Conservation (phyloP, 139 green algal genomes). For the Protoeuglena noctilucae region DNA sequence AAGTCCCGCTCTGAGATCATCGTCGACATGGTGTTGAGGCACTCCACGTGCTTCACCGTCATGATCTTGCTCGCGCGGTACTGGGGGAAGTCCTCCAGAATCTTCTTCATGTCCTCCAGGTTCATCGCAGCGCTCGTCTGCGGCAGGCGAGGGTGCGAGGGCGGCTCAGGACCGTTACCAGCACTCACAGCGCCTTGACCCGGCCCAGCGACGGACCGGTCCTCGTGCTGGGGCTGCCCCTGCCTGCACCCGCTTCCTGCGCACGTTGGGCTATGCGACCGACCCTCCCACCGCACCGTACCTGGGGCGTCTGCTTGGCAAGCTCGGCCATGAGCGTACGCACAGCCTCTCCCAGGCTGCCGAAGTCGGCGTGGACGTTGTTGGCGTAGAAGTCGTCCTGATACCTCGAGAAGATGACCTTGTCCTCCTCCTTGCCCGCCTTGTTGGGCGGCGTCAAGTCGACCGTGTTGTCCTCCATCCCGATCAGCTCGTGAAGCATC, state of each 20-base stretch:
- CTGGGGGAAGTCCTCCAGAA: constrained; percentile 47
- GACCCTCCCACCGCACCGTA: no score
- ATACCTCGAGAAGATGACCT: constrained; percentile 44
- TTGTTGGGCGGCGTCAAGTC: constrained; percentile 15
- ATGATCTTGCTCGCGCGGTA: constrained; percentile 15
- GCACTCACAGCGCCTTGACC: constrained; percentile 46
- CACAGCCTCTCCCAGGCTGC: constrained; percentile 75
- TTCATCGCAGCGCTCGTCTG: no score
- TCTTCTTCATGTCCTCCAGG: constrained; percentile 8
- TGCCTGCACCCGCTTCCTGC: no score
- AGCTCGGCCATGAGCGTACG: no score
- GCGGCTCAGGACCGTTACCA: no score
- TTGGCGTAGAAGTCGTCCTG: constrained; percentile 62
- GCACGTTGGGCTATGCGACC: no score
- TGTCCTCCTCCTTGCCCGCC: constrained; percentile 41
- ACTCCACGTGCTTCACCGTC: constrained; percentile 72
- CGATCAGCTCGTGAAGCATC: constrained; percentile 84
- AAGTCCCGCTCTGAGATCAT: constrained; percentile 24
- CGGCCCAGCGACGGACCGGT: no score
- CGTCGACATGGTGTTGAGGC: constrained; percentile 56
- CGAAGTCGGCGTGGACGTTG: constrained; percentile 63
- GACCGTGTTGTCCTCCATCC: constrained; percentile 42
- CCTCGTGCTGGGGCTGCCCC: no score
- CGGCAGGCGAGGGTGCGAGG: no score
- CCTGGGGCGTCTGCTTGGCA: no score